These are phyloP conservation scores for Aureobasidium uvarum DNA, from an alignment of 2,329 filamentous ascomycete species.

Conservation along the genomic window DNA sequence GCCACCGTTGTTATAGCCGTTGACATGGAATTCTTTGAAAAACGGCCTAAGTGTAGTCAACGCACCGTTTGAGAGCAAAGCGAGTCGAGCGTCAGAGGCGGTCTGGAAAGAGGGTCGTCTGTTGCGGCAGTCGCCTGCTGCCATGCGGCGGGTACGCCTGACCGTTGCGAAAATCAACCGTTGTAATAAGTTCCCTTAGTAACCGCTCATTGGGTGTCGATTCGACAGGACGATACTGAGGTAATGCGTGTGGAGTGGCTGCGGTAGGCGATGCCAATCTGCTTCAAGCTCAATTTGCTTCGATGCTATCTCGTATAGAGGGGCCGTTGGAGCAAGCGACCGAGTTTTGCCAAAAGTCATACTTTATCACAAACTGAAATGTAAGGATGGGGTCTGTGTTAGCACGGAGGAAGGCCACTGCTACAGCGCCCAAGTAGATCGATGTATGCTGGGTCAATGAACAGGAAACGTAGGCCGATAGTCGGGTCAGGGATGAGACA, in stretches of 20 bases:
- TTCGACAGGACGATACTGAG: background rate
- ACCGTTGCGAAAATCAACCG: constrained; percentile 24
- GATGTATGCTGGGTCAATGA: background rate
- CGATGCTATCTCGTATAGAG: constrained; percentile 21
- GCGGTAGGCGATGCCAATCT: constrained; percentile 18
- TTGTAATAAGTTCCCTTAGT: constrained; percentile 18
- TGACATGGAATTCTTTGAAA: constrained; percentile 18
- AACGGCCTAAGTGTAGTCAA: constrained; percentile 13
- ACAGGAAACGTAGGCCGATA: background rate
- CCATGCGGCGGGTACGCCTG: constrained; percentile 3
- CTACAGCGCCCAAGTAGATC: background rate
- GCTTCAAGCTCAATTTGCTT: constrained; percentile 11
- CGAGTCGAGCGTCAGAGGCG: constrained; percentile 8
- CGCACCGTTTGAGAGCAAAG: background rate
- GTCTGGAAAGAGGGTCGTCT: background rate
- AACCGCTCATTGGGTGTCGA: background rate
- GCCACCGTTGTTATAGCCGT: constrained; percentile 24
- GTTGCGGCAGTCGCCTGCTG: background rate
- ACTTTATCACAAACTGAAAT: constrained; percentile 9
- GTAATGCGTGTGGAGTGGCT: background rate
- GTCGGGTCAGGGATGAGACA: constrained; percentile 20
- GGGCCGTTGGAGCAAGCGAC: background rate
- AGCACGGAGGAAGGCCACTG: background rate
- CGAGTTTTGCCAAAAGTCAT: constrained; percentile 8
- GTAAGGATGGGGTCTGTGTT: background rate